phyloP scores from a whole-genome alignment of 192 early-diverging fungal species.

The Diversispora epigaea region DNA sequence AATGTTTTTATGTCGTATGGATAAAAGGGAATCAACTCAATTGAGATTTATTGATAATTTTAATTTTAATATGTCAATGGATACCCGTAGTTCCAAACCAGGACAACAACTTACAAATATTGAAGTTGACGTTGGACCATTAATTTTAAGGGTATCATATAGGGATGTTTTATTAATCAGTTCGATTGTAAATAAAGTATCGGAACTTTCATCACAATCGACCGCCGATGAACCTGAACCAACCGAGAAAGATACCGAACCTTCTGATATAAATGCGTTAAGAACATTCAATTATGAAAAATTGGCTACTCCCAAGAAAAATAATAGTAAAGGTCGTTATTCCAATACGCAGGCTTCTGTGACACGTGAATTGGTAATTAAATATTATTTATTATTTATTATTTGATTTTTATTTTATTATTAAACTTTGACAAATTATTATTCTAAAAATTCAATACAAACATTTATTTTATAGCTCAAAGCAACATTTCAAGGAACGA shows the following conservation, averaged over 20 bases:
- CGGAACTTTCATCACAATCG: slow-evolving; percentile 47
- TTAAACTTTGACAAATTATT: background rate
- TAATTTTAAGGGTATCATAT: slow-evolving; percentile 83
- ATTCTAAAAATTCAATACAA: too few species aligned
- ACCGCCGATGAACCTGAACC: slow-evolving; percentile 18
- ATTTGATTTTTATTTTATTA: background rate
- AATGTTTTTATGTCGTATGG: slow-evolving; percentile 90
- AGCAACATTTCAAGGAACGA: slow-evolving; percentile 65
- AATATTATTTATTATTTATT: background rate
- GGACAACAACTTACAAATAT: slow-evolving; percentile 64
- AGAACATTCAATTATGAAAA: slow-evolving; percentile 29
- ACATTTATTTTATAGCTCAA: slow-evolving; percentile 42
- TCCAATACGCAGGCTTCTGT: too few species aligned
- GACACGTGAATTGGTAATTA: slow-evolving; percentile 38
- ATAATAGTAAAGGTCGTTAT: too few species aligned
- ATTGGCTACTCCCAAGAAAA: slow-evolving; percentile 8
- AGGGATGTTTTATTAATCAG: slow-evolving; percentile 80
- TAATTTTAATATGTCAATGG: slow-evolving; percentile 77
- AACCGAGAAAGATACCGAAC: slow-evolving; percentile 1
- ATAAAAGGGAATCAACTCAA: slow-evolving; percentile 72
- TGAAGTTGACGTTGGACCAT: slow-evolving; percentile 70
- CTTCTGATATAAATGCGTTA: slow-evolving; percentile 27
- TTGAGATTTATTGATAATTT: slow-evolving; percentile 91
- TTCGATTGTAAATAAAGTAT: slow-evolving; percentile 76
- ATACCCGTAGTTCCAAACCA: slow-evolving; percentile 62